Evolutionary conservation across 495 filamentous ascomycete genomes (phyloP), one percentile per base, ranked within the genome.

Genomic region (Aspergillus indologenus): DNA sequence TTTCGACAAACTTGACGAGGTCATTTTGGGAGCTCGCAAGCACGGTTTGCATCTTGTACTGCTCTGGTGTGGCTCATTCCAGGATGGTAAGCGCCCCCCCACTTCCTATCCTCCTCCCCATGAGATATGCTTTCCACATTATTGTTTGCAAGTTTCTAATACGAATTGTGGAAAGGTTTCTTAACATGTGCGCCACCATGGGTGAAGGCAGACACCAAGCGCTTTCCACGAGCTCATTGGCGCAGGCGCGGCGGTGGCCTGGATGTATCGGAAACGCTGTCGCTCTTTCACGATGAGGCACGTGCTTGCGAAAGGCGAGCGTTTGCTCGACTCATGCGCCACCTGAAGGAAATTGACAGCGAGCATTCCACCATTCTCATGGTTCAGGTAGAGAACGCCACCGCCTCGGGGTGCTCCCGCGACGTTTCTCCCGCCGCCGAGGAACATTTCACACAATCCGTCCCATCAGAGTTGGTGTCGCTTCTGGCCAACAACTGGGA

Each of bases 341-440:
- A 80, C 44, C 19, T 79, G 11, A 71, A 68, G 43, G 65, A 77
- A n/a, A 29, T 77, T 5, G 78, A 81, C 52, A 65, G 61, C 23
- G 59, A 61, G 12, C 68, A 78, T 53, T 70, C 63, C 4, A 80
- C 77, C 3, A 74, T 81, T 7, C 55, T 80, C n/a, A 79, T 79
- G 78, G 71, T 77, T n/a, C 78, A 81, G 65, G 76, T 80, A 24
- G 74, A 81, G 67, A 80, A 80, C 53, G 79, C 80, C 65, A 65
- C 65, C 1, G 77, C 78, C 63, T 80, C 12, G 74, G 76, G 3
- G 78, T n/a, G 80, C 43, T 79, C 77, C 12, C 64, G 79, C 45
- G 78, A 81, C 61, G 63, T 71, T 15, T 71, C 69, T 14, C 42
- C 46, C 1, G 62, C 64, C 3, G 78, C 78, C 0, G 68, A 78